Conservation (phyloP, 2,329 filamentous ascomycete genomes). For the Ceratocystis diversiconidia region DNA sequence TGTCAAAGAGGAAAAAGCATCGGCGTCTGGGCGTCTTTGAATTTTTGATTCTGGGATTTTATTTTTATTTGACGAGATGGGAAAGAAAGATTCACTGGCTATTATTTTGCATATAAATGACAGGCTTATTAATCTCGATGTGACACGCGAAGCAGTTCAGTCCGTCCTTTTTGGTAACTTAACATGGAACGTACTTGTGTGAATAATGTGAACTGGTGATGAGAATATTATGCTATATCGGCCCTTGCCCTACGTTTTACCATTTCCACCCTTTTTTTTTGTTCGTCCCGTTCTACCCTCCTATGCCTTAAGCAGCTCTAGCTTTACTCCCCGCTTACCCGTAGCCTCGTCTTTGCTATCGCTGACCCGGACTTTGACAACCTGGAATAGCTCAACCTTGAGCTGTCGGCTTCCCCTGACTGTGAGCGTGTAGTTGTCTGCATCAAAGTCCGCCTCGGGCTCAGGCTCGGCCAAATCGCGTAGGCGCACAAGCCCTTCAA, state of each 20-base stretch:
- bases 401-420: conserved; percentile 41
- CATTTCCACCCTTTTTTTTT: conserved; percentile 3
- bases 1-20: conserved; percentile 19
- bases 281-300: conserved; percentile 1
- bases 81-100: conserved; percentile 14
- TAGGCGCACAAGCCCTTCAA: conserved; percentile 79
- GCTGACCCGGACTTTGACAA: conserved; percentile 74
- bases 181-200: neutral
- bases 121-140: conserved; percentile 7
- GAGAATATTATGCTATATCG: neutral
- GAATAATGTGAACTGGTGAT: neutral
- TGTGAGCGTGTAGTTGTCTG: conserved; percentile 66
- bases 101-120: conserved; percentile 13
- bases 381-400: conserved; percentile 75
- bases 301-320: conserved; percentile 43
- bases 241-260: neutral
- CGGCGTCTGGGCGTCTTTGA: conserved; percentile 20
- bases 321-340: conserved; percentile 83
- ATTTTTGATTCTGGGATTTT: conserved; percentile 20
- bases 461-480: conserved; percentile 61
- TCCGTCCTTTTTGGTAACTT: neutral
- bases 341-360: conserved; percentile 90
- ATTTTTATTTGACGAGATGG: conserved; percentile 12
- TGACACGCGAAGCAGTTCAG: neutral
- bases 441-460: conserved; percentile 70